phyloP scores from a whole-genome alignment of 192 early-diverging fungal genomes.

The Funneliformis mosseae region DNA sequence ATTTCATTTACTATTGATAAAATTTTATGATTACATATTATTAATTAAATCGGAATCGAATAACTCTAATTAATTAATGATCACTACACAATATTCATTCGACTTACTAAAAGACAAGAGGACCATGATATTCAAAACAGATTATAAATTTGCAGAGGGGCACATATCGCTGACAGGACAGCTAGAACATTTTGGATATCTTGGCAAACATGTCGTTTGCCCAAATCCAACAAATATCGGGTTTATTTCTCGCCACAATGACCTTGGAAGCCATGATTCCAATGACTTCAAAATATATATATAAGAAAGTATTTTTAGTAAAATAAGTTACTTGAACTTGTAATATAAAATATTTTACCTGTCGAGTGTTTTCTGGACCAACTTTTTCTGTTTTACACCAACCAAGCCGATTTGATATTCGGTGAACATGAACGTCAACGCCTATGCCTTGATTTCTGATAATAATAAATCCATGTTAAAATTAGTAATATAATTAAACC shows the following conservation, averaged over 20 bases:
- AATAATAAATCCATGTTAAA: neutral
- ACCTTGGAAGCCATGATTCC: conserved; percentile 81
- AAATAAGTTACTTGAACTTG: neutral
- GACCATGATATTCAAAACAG: neutral
- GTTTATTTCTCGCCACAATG: conserved; percentile 88
- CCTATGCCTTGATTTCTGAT: conserved; percentile 82
- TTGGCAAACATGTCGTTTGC: conserved; percentile 76
- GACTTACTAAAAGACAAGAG: no score
- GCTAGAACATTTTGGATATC: conserved; percentile 70
- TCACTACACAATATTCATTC: neutral
- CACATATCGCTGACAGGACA: conserved; percentile 71
- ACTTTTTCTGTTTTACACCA: conserved; percentile 79
- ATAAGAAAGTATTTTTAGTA: conserved; percentile 1
- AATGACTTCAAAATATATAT: conserved; percentile 50
- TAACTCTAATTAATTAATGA: neutral
- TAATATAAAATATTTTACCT: conserved; percentile 37
- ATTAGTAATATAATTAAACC: neutral
- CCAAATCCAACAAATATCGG: conserved; percentile 90
- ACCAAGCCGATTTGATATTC: conserved; percentile 85
- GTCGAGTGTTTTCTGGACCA: conserved; percentile 81
- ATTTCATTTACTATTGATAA: no score
- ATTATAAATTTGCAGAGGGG: conserved; percentile 2
- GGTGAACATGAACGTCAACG: conserved; percentile 94
- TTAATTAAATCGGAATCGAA: no score
- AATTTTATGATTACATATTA: no score